These are phyloP conservation scores for Cystoisospora suis DNA, from an alignment of 169 alveolate species.

Conservation along the genomic window DNA sequence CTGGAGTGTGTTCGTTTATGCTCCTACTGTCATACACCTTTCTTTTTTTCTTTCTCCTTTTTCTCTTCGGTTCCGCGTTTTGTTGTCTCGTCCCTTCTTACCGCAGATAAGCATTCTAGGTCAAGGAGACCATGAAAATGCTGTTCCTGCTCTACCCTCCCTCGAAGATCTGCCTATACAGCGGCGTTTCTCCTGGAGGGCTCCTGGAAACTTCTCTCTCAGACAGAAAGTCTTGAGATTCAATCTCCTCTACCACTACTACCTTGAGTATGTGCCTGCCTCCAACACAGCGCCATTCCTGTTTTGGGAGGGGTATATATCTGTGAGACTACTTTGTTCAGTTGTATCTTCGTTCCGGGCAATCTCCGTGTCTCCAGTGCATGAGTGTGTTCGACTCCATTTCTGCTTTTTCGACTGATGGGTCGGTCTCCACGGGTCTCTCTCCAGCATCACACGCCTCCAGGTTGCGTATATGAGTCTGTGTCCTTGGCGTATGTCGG, in stretches of 20 bases:
- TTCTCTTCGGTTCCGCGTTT: not conserved
- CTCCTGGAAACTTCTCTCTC: not conserved
- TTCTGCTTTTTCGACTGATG: no score
- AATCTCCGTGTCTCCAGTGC: no score
- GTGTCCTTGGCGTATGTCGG: no score
- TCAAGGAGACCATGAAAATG: not conserved
- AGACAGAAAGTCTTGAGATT: not conserved
- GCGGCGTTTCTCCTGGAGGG: conserved; percentile 11
- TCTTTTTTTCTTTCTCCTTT: not conserved
- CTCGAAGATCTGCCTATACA: conserved; percentile 24
- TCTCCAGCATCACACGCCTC: no score
- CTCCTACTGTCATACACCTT: not conserved
- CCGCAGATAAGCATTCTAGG: not conserved
- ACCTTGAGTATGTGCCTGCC: not conserved
- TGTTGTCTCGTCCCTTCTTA: not conserved
- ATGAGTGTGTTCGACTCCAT: no score
- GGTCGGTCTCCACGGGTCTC: no score
- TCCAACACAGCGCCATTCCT: no score
- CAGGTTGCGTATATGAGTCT: no score
- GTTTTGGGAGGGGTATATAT: no score
- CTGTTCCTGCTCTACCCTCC: not conserved
- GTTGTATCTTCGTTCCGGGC: no score
- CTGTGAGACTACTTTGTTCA: no score
- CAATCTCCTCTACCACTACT: conserved; percentile 29
- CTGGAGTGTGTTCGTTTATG: no score